Percentiles rank a stretch among this genome's conserved stretches.
Conservation (phyloP, 2,329 filamentous ascomycete species). For the Rutstroemia sp. region DNA sequence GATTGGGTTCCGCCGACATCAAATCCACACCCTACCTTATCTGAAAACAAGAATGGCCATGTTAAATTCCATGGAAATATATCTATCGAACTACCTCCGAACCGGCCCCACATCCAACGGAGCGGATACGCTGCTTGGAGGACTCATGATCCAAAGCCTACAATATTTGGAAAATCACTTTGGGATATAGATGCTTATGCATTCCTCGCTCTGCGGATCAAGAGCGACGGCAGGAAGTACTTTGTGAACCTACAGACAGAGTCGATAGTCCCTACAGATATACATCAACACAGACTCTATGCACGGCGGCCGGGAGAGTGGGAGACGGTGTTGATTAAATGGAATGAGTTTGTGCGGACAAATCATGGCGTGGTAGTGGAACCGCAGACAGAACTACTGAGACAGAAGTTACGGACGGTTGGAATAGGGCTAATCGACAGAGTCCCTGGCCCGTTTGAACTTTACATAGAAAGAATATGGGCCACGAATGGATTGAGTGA, state of each 20-base stretch:
- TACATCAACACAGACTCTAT: slow-evolving; percentile 90
- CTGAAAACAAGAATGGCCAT: slow-evolving; percentile 44
- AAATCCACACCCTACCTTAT: slow-evolving; percentile 16
- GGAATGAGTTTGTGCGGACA: slow-evolving; percentile 89
- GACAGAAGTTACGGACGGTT: slow-evolving; percentile 76
- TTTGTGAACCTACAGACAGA: slow-evolving; percentile 95
- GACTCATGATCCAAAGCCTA: slow-evolving; percentile 67
- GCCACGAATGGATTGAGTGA: slow-evolving; percentile 59
- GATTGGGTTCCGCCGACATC: slow-evolving; percentile 37
- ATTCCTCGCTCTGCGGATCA: slow-evolving; percentile 81
- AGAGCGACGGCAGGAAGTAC: slow-evolving; percentile 86
- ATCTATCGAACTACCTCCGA: slow-evolving; percentile 71
- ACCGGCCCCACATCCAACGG: slow-evolving; percentile 66
- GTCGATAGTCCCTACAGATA: slow-evolving; percentile 84
- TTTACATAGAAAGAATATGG: slow-evolving; percentile 82
- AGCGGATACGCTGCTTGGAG: slow-evolving; percentile 88
- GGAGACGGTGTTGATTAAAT: slow-evolving; percentile 91
- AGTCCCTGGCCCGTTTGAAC: slow-evolving; percentile 78
- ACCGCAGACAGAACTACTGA: slow-evolving; percentile 83
- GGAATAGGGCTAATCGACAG: slow-evolving; percentile 87
- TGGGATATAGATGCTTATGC: slow-evolving; percentile 89
- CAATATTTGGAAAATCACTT: slow-evolving; percentile 75
- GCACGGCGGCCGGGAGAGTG: slow-evolving; percentile 73
- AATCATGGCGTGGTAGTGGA: slow-evolving; percentile 90
- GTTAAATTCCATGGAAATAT: slow-evolving; percentile 82